These are phyloP conservation scores for Nowakowskiella sp. DNA, from an alignment of 192 early-diverging fungal genomes.

Conservation along the genomic window DNA sequence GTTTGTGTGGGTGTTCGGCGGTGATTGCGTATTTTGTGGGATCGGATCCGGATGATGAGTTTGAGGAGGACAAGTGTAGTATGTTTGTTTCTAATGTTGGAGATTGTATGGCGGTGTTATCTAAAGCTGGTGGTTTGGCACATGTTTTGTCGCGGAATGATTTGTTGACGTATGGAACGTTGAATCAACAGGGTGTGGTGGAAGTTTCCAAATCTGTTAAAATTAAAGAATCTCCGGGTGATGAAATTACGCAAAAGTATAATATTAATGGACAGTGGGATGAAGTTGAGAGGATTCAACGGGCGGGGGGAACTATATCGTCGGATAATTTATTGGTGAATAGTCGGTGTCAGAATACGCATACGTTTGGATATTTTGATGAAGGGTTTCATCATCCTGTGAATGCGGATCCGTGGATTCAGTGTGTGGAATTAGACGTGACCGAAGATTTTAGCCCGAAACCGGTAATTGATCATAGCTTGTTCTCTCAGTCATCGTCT, in stretches of 20 bases:
- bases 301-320: constrained; percentile 73
- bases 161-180: constrained; percentile 33
- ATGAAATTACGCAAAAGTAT: too few species aligned
- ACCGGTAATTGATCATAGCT: constrained; percentile 9
- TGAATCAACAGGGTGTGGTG: too few species aligned
- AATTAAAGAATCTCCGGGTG: too few species aligned
- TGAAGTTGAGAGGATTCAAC: constrained; percentile 76
- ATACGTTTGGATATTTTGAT: constrained; percentile 82
- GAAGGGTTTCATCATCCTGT: constrained; percentile 70
- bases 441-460: constrained; percentile 79
- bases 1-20: constrained; percentile 66
- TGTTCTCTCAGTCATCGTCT: background rate
- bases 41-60: constrained; percentile 9
- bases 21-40: constrained; percentile 72
- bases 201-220: too few species aligned
- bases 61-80: constrained; percentile 30
- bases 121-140: constrained; percentile 59
- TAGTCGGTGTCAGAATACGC: constrained; percentile 63
- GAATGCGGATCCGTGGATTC: constrained; percentile 77
- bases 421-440: constrained; percentile 61
- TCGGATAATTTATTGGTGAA: constrained; percentile 65
- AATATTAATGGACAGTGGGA: too few species aligned
- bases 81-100: constrained; percentile 83
- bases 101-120: constrained; percentile 72
- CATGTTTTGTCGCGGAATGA: constrained; percentile 66